Conservation (phyloP, 768 basidiomycete species). For the Tricholoma flavovirens region DNA sequence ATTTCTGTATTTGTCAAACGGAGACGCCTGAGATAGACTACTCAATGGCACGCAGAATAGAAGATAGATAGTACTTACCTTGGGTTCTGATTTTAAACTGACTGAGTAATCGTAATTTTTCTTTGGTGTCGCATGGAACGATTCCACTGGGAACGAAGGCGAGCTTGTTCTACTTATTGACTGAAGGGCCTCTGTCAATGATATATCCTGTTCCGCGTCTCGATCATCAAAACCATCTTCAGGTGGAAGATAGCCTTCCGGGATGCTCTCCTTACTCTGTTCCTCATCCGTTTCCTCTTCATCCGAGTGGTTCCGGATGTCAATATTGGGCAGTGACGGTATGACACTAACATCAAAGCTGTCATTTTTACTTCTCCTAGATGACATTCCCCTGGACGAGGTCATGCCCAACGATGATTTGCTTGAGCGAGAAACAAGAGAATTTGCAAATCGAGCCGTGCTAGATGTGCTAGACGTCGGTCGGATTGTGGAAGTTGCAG, state of each 20-base stretch:
- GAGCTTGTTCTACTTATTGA: conserved; percentile 52
- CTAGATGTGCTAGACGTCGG: conserved; percentile 39
- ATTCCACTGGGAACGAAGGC: conserved; percentile 35
- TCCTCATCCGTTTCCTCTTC: conserved; percentile 31
- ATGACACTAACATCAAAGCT: conserved; percentile 61
- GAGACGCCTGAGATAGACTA: conserved; percentile 43
- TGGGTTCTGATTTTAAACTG: conserved; percentile 55
- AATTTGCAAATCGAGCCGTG: conserved; percentile 45
- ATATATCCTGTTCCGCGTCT: conserved; percentile 32
- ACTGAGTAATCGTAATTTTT: conserved; percentile 54
- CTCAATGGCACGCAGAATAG: background rate
- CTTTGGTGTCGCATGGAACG: conserved; percentile 39
- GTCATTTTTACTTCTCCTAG: conserved; percentile 29
- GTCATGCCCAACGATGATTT: conserved; percentile 38
- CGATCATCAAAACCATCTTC: conserved; percentile 37
- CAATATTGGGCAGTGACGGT: conserved; percentile 44
- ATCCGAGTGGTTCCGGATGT: conserved; percentile 26
- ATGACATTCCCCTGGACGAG: conserved; percentile 26
- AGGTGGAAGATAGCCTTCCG: conserved; percentile 48
- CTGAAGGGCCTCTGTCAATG: conserved; percentile 52
- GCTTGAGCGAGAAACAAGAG: conserved; percentile 45
- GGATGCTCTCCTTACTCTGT: conserved; percentile 45
- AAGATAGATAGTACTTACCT: conserved; percentile 32
- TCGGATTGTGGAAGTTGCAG: conserved; percentile 40
- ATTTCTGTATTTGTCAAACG: conserved; percentile 58